These are phyloP conservation scores for Saraca asoca DNA, from an alignment of 331 rosid genomes.

Conservation along the genomic window DNA sequence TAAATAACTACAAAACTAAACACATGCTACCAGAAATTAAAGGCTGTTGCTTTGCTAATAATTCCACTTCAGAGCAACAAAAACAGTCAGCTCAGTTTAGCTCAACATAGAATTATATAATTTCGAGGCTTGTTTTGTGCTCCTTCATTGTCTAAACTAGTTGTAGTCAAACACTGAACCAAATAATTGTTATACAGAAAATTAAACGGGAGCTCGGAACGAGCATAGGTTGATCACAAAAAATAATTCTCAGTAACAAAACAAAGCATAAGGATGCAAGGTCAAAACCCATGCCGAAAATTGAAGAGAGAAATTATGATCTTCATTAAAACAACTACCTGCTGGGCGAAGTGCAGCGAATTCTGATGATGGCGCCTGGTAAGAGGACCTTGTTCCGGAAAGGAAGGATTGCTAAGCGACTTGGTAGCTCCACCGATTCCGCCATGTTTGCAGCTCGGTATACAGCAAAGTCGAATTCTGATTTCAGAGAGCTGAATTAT, in stretches of 20 bases:
- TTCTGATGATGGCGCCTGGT: conserved; percentile 92
- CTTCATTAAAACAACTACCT: conserved; percentile 44
- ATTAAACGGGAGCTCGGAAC: neutral
- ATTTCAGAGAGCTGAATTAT: neutral
- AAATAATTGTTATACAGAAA: neutral
- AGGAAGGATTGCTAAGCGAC: conserved; percentile 93
- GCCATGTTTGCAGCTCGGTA: conserved; percentile 54
- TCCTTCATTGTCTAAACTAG: neutral
- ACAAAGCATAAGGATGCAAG: neutral
- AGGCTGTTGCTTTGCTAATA: neutral
- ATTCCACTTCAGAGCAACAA: neutral
- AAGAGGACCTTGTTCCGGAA: conserved; percentile 93
- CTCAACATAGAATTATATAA: neutral
- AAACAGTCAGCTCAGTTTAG: conserved; percentile 1
- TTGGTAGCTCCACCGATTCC: conserved; percentile 87
- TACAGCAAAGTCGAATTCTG: neutral
- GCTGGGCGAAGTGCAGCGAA: conserved; percentile 96
- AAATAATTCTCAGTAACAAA: conserved; percentile 8
- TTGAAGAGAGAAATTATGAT: neutral
- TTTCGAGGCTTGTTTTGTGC: neutral
- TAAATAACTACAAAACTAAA: conserved; percentile 13
- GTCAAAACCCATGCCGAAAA: neutral
- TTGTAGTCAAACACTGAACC: neutral
- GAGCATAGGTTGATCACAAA: neutral
- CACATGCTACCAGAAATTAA: neutral